Conservation (phyloP, 441 rosid genomes). For the Pelargonium fulgidum region DNA sequence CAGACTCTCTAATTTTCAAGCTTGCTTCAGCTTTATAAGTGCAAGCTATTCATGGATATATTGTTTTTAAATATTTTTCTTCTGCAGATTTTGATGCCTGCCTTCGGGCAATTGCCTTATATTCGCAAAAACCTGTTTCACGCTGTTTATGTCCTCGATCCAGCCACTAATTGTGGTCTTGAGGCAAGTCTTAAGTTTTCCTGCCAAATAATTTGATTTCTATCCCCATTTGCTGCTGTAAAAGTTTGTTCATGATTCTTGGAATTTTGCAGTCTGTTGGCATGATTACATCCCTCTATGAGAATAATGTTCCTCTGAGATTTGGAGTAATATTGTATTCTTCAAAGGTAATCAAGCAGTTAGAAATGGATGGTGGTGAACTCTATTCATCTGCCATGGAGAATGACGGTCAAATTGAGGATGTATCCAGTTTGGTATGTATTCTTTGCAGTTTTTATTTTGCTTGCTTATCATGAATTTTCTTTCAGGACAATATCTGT, state of each 20-base stretch:
- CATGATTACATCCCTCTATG: conserved; percentile 62
- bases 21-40: conserved; percentile 20
- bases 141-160: conserved; percentile 94
- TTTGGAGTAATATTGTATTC: conserved; percentile 90
- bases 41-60: conserved; percentile 20
- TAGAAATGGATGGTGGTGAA: conserved; percentile 54
- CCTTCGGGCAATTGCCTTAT: conserved; percentile 84
- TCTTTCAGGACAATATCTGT: conserved; percentile 5
- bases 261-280: conserved; percentile 67
- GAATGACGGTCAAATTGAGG: conserved; percentile 45
- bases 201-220: conserved; percentile 15
- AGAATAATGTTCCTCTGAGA: conserved; percentile 80
- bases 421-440: conserved; percentile 83
- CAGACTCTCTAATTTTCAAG: conserved; percentile 15
- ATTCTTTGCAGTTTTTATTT: conserved; percentile 16
- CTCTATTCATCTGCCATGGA: conserved; percentile 33
- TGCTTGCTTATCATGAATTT: background rate
- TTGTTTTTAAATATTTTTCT: conserved; percentile 20
- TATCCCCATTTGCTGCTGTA: conserved; percentile 13
- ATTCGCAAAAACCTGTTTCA: conserved; percentile 91
- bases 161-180: conserved; percentile 81
- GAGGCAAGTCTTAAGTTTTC: conserved; percentile 54
- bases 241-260: conserved; percentile 21
- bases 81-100: conserved; percentile 92
- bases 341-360: conserved; percentile 49